These are phyloP conservation scores for Planoprotostelium fungivorum DNA, from an alignment of 78 protist genomes.

Conservation along the genomic window DNA sequence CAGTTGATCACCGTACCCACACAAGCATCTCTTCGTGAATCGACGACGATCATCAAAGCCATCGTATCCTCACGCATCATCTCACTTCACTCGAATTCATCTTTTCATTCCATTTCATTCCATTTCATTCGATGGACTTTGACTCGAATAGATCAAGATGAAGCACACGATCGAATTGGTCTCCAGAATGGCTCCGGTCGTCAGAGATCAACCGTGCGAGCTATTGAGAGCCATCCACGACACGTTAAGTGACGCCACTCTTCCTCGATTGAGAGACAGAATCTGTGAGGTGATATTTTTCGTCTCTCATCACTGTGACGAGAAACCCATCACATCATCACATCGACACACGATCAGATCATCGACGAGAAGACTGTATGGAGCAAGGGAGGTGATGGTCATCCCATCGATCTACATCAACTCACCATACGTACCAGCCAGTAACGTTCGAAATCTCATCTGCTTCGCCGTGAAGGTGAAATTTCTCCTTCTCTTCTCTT, in stretches of 20 bases:
- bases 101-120: not conserved
- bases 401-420: too few relatives aligned
- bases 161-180: not conserved
- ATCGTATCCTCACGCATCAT: not conserved
- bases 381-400: not conserved
- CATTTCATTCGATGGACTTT: not conserved
- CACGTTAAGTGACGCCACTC: not conserved
- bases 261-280: not conserved
- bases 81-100: too few relatives aligned
- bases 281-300: not conserved
- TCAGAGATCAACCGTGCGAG: not conserved
- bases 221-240: not conserved
- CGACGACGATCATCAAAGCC: not conserved
- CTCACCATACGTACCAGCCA: too few relatives aligned
- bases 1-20: not conserved
- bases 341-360: not conserved
- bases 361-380: not conserved
- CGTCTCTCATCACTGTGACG: too few relatives aligned
- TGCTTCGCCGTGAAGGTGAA: not conserved
- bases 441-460: not conserved
- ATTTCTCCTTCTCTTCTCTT: not conserved
- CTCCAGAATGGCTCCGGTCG: not conserved
- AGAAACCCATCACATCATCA: too few relatives aligned
- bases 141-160: not conserved
- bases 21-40: not conserved